phyloP scores from a whole-genome alignment of 768 basidiomycete species.

The Tricholoma hemisulphureum region DNA sequence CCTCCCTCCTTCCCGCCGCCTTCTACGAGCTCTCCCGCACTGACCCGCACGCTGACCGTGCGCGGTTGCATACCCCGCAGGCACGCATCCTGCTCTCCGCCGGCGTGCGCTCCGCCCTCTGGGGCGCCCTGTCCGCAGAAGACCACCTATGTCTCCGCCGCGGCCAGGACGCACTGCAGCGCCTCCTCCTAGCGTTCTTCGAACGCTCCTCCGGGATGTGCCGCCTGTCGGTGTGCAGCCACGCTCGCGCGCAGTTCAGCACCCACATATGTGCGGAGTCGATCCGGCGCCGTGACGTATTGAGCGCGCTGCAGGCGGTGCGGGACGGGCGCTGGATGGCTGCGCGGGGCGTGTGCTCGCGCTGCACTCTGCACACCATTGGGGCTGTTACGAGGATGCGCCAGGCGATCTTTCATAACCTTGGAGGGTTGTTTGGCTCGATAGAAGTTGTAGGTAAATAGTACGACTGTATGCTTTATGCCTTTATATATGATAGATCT shows the following conservation, averaged over 20 bases:
- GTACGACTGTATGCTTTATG: too few species aligned
- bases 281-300: background rate
- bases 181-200: background rate
- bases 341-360: background rate
- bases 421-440: background rate
- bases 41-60: background rate
- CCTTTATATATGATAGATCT: too few species aligned
- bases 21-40: conserved; percentile 7
- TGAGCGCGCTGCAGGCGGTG: background rate
- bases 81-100: conserved; percentile 1
- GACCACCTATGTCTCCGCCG: conserved; percentile 10
- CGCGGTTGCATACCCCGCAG: background rate
- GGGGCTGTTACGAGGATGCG: background rate
- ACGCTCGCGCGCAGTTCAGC: background rate
- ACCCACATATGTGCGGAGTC: background rate
- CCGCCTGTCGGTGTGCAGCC: background rate
- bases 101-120: conserved; percentile 7
- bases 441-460: too few species aligned
- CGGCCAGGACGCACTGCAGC: conserved; percentile 2
- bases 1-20: conserved; percentile 3
- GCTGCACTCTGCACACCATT: background rate
- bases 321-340: background rate
- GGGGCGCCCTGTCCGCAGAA: background rate
- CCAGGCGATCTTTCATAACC: background rate
- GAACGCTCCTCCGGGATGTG: background rate